Base-by-base conservation (phyloP, 1,139 yeast species). In the Saccharomyces hybrid region DNA sequence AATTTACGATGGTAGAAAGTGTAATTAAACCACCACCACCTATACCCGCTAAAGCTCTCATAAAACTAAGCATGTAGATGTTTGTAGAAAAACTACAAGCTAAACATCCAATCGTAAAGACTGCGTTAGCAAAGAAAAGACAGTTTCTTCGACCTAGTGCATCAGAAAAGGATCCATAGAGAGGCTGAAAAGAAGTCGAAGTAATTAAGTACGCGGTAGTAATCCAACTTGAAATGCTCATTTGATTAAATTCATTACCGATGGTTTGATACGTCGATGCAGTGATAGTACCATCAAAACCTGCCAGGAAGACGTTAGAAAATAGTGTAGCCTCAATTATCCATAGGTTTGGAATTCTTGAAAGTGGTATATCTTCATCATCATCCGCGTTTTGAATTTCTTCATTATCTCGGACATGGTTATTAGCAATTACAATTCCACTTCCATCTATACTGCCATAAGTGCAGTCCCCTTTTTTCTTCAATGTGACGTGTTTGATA, bases 141-240 rank as follows among this genome's bases (percentile, higher is more conserved):
- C 79, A 72, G 7, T 65, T 62, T 64, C 81, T 83, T 62, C 95
- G 76, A n/a, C 96, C 96, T 63, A 85, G 85, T 42, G 87, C 84
- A 63, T 88, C 96, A 7, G 90, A 83, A 51, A 88, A 73, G 61
- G 86, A 84, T 19, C 96, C 96, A 61, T 83, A 87, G 11, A 88
- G 71, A 0, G 96, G 96, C 69, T 82, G 86, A 60, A 81, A 78
- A 2, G 84, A 80, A 0, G 85, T 79, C 47, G 79, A 77, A 5
- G 85, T 75, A 13, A 82, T 72, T 48, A 81, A 67, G 60, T 81
- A 82, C 1, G 83, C 76, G 0, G 84, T 79, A 5, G 84, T 84
- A 28, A 81, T 78, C 84, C 84, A 82, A 3, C 82, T 76, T 16
- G 80, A 75, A 44, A 78, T 67, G 14, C 78, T 75, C 42, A 80